Evolutionary conservation across 768 basidiomycete genomes (phyloP), one percentile per base, ranked within the genome.

Genomic region (Suillus lakei): DNA sequence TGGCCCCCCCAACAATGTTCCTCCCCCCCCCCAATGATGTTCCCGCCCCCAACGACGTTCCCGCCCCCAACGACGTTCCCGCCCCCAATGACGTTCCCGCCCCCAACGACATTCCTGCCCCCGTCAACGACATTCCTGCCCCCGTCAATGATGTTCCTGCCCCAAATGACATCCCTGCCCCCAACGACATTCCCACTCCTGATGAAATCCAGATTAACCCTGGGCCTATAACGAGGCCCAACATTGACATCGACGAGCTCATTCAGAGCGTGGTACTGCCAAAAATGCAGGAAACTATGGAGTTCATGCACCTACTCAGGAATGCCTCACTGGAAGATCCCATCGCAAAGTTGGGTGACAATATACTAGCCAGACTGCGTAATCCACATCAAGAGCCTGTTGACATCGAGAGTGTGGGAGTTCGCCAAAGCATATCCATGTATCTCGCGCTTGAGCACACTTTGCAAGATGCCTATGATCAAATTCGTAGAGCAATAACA

Each of bases 301-400:
- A 59, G 41, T 66, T 62, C 26, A 64, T 69, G 59, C 56, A 64
- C 39, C 50, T 64, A 30, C 30, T 68, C 39, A 43, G 63, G 3
- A 63, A 48, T 15, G 70, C 68, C 3, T 62, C 67, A 2, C 36
- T 71, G n/a, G 64, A 66, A 2, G 62, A 61, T 6, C 62, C 56
- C 2, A 67, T 64, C 21, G 65, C 58, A 10, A 43, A 55, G 26
- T 68, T 79, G 9, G 67, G 71, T 41, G 16, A 60, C 0, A 62
- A 66, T 3, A 56, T 68, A 4, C 30, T 77, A 13, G 44, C 70
- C 1, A 66, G 67, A 2, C 70, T 81, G 3, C 68, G 73, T 16
- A 71, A 78, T 64, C 80, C 79, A 0, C 61, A 41, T 5, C 46
- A 51, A 30, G 15, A 39, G 7, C 30, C 30, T 16, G n/a, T 1